A percentile compares a stretch with the other conserved stretches of the same genome.
Evolutionary conservation across 441 rosid species (phyloP).

Genomic region (Populus hybrid): DNA sequence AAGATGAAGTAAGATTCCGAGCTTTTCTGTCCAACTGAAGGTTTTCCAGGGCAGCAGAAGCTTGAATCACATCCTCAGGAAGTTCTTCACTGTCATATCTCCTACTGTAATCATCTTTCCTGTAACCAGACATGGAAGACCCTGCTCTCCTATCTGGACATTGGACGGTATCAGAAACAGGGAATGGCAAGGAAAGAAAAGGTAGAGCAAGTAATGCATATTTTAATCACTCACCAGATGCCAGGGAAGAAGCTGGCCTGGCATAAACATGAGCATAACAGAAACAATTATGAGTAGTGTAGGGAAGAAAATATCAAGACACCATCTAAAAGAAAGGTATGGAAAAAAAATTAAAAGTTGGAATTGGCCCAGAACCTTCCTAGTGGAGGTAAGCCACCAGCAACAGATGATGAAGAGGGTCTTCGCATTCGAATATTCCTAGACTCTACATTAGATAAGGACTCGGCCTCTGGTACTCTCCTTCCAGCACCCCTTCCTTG

Average conservation of each 20-base stretch:
- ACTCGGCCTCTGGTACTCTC: constrained; percentile 61
- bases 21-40: constrained; percentile 96
- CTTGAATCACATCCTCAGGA: constrained; percentile 70
- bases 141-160: constrained; percentile 79
- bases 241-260: constrained; percentile 65
- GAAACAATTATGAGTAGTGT: background rate
- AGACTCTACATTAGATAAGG: constrained; percentile 58
- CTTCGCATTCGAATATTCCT: constrained; percentile 70
- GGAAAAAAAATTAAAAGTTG: background rate
- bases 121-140: constrained; percentile 61
- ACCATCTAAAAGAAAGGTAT: background rate
- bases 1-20: constrained; percentile 75
- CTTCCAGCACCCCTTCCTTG: constrained; percentile 64
- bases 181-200: constrained; percentile 5
- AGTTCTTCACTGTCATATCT: constrained; percentile 67
- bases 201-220: background rate
- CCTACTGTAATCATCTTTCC: constrained; percentile 85
- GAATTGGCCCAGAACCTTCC: constrained; percentile 58
- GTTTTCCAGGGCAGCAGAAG: constrained; percentile 85
- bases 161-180: constrained; percentile 19
- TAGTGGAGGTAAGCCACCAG: constrained; percentile 84
- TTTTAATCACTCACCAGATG: constrained; percentile 59
- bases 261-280: constrained; percentile 15
- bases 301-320: background rate
- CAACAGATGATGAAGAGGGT: constrained; percentile 68